Evolutionary conservation across 805 yeast genomes (phyloP), one percentile per base, ranked within the genome.

Genomic region (Jamesozyma hellenica): DNA sequence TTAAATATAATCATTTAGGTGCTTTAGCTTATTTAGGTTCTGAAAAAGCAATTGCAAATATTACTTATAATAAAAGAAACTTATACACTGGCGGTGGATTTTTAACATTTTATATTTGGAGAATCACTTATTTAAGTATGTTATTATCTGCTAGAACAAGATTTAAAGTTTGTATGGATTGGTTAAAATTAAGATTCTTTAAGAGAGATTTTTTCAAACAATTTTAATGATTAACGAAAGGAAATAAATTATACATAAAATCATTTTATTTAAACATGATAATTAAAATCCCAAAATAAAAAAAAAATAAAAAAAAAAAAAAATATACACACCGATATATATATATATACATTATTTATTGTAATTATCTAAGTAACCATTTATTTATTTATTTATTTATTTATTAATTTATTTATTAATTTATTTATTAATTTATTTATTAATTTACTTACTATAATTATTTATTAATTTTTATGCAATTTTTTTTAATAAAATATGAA

Each of bases 171-270:
- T 68, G 75, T 53, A 68, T 85, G 45, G 96, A 88, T 64, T 88
- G 96, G 96, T 55, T 77, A 48, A 88, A 88, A 74, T 79, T 86
- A 46, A 72, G 80, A 42, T 67, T 85, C 61, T 88, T 88, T 61
- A 95, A 95, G 50, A 83, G 96, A 70, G 96, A 88, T 65, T 82
- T 85, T 53, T 83, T 94, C 50, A 80, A 90, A 63, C 95, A 83
- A 66, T 81, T 75, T 32, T 38, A 34, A 48, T 64, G 33, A 17
- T 12, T 27, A 19, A 14, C 23, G 38, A 30, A 16, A 12, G 8
- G 23, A 8, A 21, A 21, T 8, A n/a, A n/a, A n/a, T n/a, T n/a
- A n/a, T n/a, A n/a, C n/a, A n/a, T n/a, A n/a, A n/a, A n/a, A n/a
- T n/a, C n/a, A n/a, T n/a, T n/a, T n/a, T n/a, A n/a, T n/a, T n/a